Base-by-base conservation (phyloP, 163 green algal species). In the Chlamydomonas reinhardtii region DNA sequence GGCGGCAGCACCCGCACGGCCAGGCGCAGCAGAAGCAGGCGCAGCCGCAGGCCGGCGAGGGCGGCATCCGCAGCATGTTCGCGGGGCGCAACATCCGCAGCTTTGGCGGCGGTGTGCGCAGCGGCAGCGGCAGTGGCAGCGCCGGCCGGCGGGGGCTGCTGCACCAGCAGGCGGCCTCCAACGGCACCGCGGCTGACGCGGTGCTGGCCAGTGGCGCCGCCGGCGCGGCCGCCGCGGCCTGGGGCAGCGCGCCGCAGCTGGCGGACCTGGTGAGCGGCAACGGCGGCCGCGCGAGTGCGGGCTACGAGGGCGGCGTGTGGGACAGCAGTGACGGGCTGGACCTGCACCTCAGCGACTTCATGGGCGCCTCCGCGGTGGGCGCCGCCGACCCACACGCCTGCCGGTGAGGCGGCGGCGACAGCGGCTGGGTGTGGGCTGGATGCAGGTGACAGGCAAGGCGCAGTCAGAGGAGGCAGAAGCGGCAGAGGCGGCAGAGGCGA, bases 281-380 rank as follows among this genome's bases (percentile, higher is more conserved):
- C 22, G 43, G 52, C 25, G 32, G 39, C 52, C 32, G 72, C 59
- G n/a, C 56, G 16, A 66, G 74, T 39, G 48, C 37, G 0, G 70
- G 39, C 37, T 20, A 27, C 35, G n/a, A n/a, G 37, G 52, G 20
- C 11, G 31, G 65, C 37, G 56, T 89, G n/a, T 89, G 70, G 70
- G 76, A 82, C 62, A 77, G 59, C 29, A 78, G 61, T 39, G 76
- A 86, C 22, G 56, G 15, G 19, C 52, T 62, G 66, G 66, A 85
- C 22, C 39, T 66, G 76, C 64, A 73, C 12, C 64, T 83, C 48
- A 56, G 62, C 35, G 16, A 27, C 32, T 83, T 22, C 24, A 20
- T 71, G 31, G 66, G 24, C 12, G 66, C 31, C 3, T 24, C 31
- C 3, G 75, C 31, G 75, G 61, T 61, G 27, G 27, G 37, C 52